phyloP scores from a whole-genome alignment of 257 asterid genomes.

The Primulina eburnea region DNA sequence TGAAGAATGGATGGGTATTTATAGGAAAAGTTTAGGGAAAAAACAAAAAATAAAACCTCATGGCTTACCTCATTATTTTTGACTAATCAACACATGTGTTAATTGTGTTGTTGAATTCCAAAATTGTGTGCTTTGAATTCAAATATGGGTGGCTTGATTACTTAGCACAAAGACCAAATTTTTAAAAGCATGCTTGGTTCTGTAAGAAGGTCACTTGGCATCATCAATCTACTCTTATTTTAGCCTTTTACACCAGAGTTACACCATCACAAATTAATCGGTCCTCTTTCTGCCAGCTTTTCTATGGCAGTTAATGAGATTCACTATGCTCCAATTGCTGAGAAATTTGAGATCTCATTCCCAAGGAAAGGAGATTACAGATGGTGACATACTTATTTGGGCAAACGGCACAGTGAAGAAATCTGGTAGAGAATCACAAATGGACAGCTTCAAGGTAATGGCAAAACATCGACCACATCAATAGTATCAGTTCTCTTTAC shows the following conservation, averaged over 20 bases:
- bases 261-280: slow-evolving; percentile 2
- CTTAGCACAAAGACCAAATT: too few relatives aligned
- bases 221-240: neutral
- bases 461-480: neutral
- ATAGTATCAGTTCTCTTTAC: neutral
- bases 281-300: slow-evolving; percentile 44
- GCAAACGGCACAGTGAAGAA: slow-evolving; percentile 68
- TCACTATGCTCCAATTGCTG: slow-evolving; percentile 77
- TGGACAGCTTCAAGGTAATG: slow-evolving; percentile 87
- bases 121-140: too few relatives aligned
- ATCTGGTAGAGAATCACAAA: slow-evolving; percentile 54
- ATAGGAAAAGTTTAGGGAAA: too few relatives aligned
- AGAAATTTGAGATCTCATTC: slow-evolving; percentile 66
- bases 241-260: neutral
- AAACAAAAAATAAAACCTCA: too few relatives aligned
- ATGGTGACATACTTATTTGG: slow-evolving; percentile 65
- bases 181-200: neutral
- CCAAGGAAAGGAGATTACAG: slow-evolving; percentile 76
- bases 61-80: too few relatives aligned
- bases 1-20: too few relatives aligned
- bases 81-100: too few relatives aligned
- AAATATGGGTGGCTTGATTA: too few relatives aligned
- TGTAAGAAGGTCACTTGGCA: neutral
- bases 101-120: too few relatives aligned
- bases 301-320: slow-evolving; percentile 96